A percentile compares a stretch with the other conserved stretches of the same genome.
Evolutionary conservation across 192 early-diverging fungal genomes (phyloP).

Genomic region (Thamnidium elegans): DNA sequence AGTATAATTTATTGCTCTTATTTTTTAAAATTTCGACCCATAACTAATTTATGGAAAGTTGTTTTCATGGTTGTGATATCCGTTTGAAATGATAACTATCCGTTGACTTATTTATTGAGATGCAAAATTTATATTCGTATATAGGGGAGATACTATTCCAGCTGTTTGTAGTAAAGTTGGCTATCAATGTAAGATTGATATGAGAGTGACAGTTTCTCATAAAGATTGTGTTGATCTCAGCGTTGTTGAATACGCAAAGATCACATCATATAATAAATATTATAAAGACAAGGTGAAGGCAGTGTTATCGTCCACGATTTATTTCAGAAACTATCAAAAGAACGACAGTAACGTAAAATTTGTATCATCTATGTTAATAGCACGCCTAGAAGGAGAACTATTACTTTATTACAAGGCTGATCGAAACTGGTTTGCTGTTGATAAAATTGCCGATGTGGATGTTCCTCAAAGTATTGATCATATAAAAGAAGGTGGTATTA

Average conservation of each 20-base stretch:
- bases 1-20: too few species aligned
- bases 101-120: too few species aligned
- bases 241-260: constrained; percentile 1
- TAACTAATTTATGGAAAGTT: too few species aligned
- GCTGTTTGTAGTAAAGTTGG: not conserved
- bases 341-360: not conserved
- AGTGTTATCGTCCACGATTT: not conserved
- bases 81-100: too few species aligned
- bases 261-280: not conserved
- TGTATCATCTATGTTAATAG: not conserved
- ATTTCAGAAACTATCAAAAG: not conserved
- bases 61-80: too few species aligned
- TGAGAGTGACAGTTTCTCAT: not conserved
- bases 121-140: too few species aligned
- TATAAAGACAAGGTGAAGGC: constrained; percentile 10
- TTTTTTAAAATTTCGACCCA: too few species aligned
- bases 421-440: not conserved
- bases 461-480: not conserved
- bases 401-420: constrained; percentile 1
- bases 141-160: not conserved
- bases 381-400: constrained; percentile 1
- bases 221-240: not conserved
- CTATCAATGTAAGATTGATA: constrained; percentile 9
- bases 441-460: not conserved
- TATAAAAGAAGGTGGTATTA: constrained; percentile 1